Percentiles rank a stretch among this genome's conserved stretches.
These are phyloP conservation scores for Polygonum maritimum DNA, from an alignment of 148 eudicot species.

Conservation along the genomic window DNA sequence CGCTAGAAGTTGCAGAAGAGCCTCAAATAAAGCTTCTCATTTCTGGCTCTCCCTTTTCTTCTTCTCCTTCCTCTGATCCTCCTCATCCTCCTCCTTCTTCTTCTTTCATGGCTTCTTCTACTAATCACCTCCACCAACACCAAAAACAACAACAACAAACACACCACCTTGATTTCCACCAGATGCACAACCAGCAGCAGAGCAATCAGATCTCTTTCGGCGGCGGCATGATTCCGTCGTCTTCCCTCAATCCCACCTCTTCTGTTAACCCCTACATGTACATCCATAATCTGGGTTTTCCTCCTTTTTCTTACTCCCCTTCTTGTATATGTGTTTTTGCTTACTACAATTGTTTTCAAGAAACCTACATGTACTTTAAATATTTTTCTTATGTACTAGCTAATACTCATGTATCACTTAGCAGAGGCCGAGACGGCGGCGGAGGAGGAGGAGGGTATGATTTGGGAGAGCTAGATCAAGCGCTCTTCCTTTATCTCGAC, in stretches of 20 bases:
- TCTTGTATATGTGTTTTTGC: background rate
- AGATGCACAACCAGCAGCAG: conserved; percentile 1
- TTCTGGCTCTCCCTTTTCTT: background rate
- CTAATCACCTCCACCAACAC: background rate
- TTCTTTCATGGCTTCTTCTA: background rate
- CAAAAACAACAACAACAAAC: background rate
- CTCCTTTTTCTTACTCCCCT: background rate
- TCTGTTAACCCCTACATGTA: conserved; percentile 2
- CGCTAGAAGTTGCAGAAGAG: conserved; percentile 8
- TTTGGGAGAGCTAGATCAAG: conserved; percentile 84
- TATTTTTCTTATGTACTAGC: no score
- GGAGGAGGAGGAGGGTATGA: conserved; percentile 43
- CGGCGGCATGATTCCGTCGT: conserved; percentile 13
- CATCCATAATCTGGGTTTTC: background rate
- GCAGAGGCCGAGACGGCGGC: conserved; percentile 13
- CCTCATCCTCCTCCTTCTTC: background rate
- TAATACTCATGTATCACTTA: background rate
- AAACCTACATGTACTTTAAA: no score
- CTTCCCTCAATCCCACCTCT: conserved; percentile 4
- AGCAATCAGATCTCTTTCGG: conserved; percentile 14
- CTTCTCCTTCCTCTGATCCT: background rate
- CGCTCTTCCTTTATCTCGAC: conserved; percentile 69
- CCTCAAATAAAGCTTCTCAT: background rate
- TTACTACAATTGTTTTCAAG: background rate
- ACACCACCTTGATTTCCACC: conserved; percentile 11